Percentiles rank a stretch among this genome's conserved stretches.
Evolutionary conservation across 2,329 filamentous ascomycete genomes (phyloP).

Genomic region (Cladosporium sp.): DNA sequence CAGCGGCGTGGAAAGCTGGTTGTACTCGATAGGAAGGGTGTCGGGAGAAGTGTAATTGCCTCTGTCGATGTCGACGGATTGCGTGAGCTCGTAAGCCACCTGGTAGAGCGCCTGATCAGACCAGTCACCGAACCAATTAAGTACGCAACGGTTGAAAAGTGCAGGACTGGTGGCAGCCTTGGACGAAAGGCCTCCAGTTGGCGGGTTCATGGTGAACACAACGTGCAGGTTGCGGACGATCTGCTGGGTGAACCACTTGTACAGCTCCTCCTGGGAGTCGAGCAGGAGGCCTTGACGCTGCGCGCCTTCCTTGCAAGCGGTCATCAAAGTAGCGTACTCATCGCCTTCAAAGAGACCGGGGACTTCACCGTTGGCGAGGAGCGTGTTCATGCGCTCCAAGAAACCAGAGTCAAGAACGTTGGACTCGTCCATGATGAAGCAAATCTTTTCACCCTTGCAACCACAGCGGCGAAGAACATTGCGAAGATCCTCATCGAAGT

Average conservation of each 20-base stretch:
- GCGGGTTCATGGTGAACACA: conserved; percentile 99
- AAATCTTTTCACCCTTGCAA: conserved; percentile 98
- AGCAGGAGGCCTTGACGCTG: conserved; percentile 91
- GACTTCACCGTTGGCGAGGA: conserved; percentile 98
- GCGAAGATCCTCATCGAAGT: conserved; percentile 96
- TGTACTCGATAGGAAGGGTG: conserved; percentile 86
- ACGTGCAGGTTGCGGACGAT: conserved; percentile 99
- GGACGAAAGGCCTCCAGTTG: conserved; percentile 86
- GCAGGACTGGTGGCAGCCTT: conserved; percentile 97
- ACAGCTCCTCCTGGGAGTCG: conserved; percentile 97
- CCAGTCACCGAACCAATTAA: conserved; percentile 99
- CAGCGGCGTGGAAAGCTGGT: conserved; percentile 74
- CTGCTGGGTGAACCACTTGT: conserved; percentile 99
- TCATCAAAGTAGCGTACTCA: conserved; percentile 97
- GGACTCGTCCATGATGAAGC: conserved; percentile 99
- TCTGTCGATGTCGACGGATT: conserved; percentile 91
- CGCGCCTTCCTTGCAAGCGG: conserved; percentile 95
- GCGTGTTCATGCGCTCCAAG: conserved; percentile 97
- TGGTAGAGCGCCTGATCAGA: conserved; percentile 98
- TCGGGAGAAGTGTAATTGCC: conserved; percentile 80
- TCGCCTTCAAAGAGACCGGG: conserved; percentile 99
- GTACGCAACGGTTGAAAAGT: conserved; percentile 97
- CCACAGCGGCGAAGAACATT: conserved; percentile 89
- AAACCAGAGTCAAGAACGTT: conserved; percentile 98
- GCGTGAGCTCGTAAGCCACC: conserved; percentile 89